Conservation (phyloP, 768 basidiomycete genomes). For the Amanita brunnescens region DNA sequence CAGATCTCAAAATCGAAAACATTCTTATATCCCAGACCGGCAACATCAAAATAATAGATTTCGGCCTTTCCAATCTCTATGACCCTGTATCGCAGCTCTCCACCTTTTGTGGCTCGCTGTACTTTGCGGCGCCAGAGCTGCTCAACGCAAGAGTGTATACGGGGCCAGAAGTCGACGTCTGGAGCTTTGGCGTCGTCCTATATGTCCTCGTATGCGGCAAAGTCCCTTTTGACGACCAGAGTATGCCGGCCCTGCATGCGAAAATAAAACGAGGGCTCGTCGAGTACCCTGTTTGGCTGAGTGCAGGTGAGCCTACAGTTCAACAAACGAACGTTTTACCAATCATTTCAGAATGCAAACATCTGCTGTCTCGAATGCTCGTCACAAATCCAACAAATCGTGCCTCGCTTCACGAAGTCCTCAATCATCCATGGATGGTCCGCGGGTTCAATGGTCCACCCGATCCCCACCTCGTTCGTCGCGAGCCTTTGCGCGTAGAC, state of each 20-base stretch:
- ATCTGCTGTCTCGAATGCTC: constrained; percentile 88
- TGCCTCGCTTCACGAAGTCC: constrained; percentile 77
- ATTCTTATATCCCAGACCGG: constrained; percentile 98
- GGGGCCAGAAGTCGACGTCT: constrained; percentile 96
- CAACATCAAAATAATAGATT: constrained; percentile 99
- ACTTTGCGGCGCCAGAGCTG: constrained; percentile 97
- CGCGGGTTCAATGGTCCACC: constrained; percentile 80
- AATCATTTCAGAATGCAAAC: constrained; percentile 75
- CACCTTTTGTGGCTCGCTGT: constrained; percentile 96
- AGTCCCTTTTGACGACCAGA: constrained; percentile 98
- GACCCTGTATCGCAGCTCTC: constrained; percentile 74
- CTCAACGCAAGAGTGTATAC: constrained; percentile 96
- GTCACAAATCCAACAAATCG: constrained; percentile 87
- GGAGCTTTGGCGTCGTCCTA: constrained; percentile 98
- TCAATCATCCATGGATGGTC: constrained; percentile 86
- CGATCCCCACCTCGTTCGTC: constrained; percentile 76
- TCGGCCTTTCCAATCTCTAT: constrained; percentile 94
- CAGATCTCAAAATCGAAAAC: constrained; percentile 98
- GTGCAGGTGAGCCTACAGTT: constrained; percentile 54
- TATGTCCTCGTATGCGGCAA: constrained; percentile 98
- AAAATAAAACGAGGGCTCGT: constrained; percentile 98
- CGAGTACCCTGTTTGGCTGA: constrained; percentile 96
- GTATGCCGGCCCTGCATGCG: constrained; percentile 97
- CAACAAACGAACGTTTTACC: background rate
- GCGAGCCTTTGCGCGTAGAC: constrained; percentile 81